Base-by-base conservation (phyloP, 371 early-diverging fungal genomes). In the Mucor irregularis region DNA sequence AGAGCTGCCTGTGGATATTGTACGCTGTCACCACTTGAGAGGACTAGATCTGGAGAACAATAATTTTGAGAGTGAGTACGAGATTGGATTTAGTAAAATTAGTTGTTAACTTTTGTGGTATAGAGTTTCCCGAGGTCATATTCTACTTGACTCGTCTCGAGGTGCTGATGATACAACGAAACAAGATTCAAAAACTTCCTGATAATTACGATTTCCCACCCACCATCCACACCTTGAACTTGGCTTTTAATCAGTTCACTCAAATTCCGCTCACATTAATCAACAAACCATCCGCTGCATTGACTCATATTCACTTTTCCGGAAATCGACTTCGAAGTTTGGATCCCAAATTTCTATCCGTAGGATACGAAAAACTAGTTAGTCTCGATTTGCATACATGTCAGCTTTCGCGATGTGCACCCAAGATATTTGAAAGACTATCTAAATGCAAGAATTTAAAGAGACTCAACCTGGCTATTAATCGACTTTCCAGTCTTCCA, bases 301-400 rank as follows among this genome's bases (percentile, higher is more conserved):
- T 87, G n/a, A 71, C 81, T 11, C 82, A 83, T 25, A 53, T 89
- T 0, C 73, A 84, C 7, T 55, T 87, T 6, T 84, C 85, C 11
- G 83, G 82, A 33, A 89, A 87, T 42, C 49, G 61, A 24, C 62
- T 89, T 7, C 53, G 65, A 6, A 50, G 42, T 2, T 37, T 89
- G 16, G 82, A 85, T 1, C 40, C 66, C 3, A 57, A 56, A 1
- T 69, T 73, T 34, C 61, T 89, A 8, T 74, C 71, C 14, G 62
- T 64, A 33, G 75, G 74, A 0, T 78, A 85, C 69, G 42, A 56
- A 19, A 62, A 68, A 16, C 61, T 89, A 4, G 61, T 78, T 47
- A 87, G 83, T 43, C 71, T 89, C 22, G 89, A 87, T 43, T 48
- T 87, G 19, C 87, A 87, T 50, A 83, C 84, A 3, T 88, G 88